These are phyloP conservation scores for Saururus chinensis DNA, from an alignment of 164 flowering plant genomes.

Conservation along the genomic window DNA sequence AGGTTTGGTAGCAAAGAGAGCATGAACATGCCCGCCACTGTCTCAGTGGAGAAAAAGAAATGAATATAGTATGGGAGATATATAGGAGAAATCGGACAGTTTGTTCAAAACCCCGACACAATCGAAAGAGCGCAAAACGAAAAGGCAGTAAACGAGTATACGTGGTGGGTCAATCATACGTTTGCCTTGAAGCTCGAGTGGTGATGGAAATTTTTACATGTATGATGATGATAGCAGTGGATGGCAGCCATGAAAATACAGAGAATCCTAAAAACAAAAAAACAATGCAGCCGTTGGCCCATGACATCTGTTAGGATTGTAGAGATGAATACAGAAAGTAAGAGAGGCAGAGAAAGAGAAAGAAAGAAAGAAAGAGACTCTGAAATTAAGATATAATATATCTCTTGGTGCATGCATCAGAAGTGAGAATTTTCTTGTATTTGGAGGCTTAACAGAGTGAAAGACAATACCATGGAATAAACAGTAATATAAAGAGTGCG, in stretches of 20 bases:
- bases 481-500: not conserved
- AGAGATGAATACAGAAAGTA: too few relatives aligned
- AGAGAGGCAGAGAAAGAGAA: not conserved
- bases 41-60: constrained; percentile 28
- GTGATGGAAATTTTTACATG: not conserved
- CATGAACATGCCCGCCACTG: constrained; percentile 52
- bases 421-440: too few relatives aligned
- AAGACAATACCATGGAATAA: too few relatives aligned
- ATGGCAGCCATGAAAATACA: not conserved
- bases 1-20: constrained; percentile 28
- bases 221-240: not conserved
- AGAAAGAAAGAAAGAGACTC: not conserved
- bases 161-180: constrained; percentile 12
- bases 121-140: too few relatives aligned
- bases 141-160: too few relatives aligned
- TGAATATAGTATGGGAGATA: constrained; percentile 1
- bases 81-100: too few relatives aligned
- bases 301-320: not conserved
- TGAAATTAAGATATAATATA: too few relatives aligned
- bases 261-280: too few relatives aligned
- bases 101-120: too few relatives aligned
- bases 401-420: too few relatives aligned
- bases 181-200: constrained; percentile 6
- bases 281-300: too few relatives aligned
- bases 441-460: too few relatives aligned